Percentiles rank a stretch among this genome's conserved stretches.
Conservation (phyloP, 805 yeast species). For the Pichia heedii region DNA sequence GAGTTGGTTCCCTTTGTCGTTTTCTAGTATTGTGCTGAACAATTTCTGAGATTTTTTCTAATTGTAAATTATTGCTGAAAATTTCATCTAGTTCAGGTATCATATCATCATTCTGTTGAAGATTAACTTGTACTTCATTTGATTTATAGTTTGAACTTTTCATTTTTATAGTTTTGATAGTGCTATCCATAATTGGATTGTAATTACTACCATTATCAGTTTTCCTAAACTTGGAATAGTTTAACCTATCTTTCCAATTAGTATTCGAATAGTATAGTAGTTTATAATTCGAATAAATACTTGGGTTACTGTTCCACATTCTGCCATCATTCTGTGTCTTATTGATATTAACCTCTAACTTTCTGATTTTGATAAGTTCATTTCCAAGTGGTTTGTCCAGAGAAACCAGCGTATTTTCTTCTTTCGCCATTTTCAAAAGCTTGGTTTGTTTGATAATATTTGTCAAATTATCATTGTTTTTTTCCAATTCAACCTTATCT, state of each 20-base stretch:
- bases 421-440: constrained; percentile 9
- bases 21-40: not conserved
- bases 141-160: constrained; percentile 13
- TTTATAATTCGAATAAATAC: not conserved
- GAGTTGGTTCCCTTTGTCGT: constrained; percentile 1
- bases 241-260: constrained; percentile 13
- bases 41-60: too few relatives aligned
- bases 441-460: constrained; percentile 12
- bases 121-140: constrained; percentile 5
- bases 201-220: constrained; percentile 1
- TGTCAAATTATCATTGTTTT: not conserved
- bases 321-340: too few relatives aligned
- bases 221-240: constrained; percentile 14
- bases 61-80: not conserved
- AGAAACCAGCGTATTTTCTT: constrained; percentile 1
- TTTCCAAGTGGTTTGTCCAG: not conserved
- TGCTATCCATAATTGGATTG: constrained; percentile 16
- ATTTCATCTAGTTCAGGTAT: constrained; percentile 6
- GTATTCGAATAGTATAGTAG: constrained; percentile 6
- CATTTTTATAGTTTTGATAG: constrained; percentile 14
- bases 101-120: constrained; percentile 9
- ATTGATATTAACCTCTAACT: constrained; percentile 7
- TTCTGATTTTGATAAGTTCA: constrained; percentile 8
- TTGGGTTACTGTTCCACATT: not conserved
- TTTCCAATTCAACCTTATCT: too few relatives aligned